These are phyloP conservation scores for Suhomyces panamericanus DNA, from an alignment of 1,139 yeast genomes.

Conservation along the genomic window DNA sequence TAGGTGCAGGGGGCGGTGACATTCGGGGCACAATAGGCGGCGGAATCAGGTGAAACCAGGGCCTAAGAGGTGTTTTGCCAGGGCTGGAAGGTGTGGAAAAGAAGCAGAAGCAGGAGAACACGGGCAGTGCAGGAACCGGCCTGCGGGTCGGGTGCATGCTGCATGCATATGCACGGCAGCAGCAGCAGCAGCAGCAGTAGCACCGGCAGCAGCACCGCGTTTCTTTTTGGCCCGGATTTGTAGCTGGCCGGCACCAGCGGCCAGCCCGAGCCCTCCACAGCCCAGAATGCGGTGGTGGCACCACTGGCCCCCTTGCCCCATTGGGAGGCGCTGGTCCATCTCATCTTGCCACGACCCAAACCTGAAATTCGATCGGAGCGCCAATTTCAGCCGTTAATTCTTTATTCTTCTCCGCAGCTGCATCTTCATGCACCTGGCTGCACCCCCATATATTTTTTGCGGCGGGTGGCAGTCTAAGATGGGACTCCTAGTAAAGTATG, in stretches of 20 bases:
- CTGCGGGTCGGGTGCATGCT: too few relatives aligned
- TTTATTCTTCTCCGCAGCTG: constrained; percentile 5
- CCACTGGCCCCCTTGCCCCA: background rate
- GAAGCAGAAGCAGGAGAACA: too few relatives aligned
- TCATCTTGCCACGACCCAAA: background rate
- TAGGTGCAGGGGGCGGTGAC: too few relatives aligned
- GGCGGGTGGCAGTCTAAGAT: background rate
- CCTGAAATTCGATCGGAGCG: background rate
- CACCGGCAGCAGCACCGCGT: too few relatives aligned
- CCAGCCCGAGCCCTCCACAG: background rate
- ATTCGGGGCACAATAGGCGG: too few relatives aligned
- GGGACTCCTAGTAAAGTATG: background rate
- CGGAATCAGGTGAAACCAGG: too few relatives aligned
- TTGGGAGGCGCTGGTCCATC: background rate
- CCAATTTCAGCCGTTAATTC: constrained; percentile 1
- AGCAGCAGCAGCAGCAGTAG: too few relatives aligned
- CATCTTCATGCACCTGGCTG: background rate
- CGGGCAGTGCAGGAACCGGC: too few relatives aligned
- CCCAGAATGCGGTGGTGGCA: background rate
- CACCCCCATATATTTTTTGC: background rate
- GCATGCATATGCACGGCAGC: too few relatives aligned
- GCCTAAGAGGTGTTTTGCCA: too few relatives aligned
- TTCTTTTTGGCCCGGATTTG: too few relatives aligned
- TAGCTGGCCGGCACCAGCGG: background rate
- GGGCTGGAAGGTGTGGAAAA: too few relatives aligned